Percentiles rank a stretch among this genome's conserved stretches.
phyloP scores from a whole-genome alignment of 2,329 filamentous ascomycete genomes.

The Sarocladiaceae sp. region DNA sequence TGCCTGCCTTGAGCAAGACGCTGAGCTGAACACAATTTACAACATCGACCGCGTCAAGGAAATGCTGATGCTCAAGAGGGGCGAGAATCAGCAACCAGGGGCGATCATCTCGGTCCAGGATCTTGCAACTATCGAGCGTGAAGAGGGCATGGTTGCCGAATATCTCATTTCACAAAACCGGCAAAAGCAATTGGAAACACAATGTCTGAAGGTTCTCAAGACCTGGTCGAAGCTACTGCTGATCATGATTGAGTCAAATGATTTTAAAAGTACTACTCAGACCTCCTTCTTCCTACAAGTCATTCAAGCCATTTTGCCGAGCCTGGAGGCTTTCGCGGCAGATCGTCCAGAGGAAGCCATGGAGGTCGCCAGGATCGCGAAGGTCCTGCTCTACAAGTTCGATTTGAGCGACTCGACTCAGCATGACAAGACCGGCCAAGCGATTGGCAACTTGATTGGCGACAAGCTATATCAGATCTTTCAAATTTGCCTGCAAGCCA shows the following conservation, averaged over 20 bases:
- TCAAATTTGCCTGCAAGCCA: conserved; percentile 76
- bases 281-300: conserved; percentile 80
- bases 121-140: conserved; percentile 45
- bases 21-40: conserved; percentile 55
- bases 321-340: conserved; percentile 72
- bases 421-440: conserved; percentile 38
- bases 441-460: conserved; percentile 68
- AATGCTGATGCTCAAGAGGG: conserved; percentile 65
- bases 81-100: conserved; percentile 50
- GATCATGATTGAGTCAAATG: conserved; percentile 77
- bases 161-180: conserved; percentile 63
- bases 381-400: conserved; percentile 67
- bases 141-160: conserved; percentile 56
- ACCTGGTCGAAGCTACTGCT: conserved; percentile 83
- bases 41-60: conserved; percentile 70
- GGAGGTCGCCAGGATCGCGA: conserved; percentile 73
- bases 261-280: conserved; percentile 68
- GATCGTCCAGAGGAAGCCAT: conserved; percentile 66
- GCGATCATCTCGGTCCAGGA: conserved; percentile 47
- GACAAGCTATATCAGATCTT: conserved; percentile 92
- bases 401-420: conserved; percentile 42
- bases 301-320: conserved; percentile 82
- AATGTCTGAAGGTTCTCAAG: conserved; percentile 64
- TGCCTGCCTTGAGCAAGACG: conserved; percentile 57
- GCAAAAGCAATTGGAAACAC: conserved; percentile 50